These are phyloP conservation scores for Paracamarosporium sp. DNA, from an alignment of 2,329 filamentous ascomycete species.

Conservation along the genomic window DNA sequence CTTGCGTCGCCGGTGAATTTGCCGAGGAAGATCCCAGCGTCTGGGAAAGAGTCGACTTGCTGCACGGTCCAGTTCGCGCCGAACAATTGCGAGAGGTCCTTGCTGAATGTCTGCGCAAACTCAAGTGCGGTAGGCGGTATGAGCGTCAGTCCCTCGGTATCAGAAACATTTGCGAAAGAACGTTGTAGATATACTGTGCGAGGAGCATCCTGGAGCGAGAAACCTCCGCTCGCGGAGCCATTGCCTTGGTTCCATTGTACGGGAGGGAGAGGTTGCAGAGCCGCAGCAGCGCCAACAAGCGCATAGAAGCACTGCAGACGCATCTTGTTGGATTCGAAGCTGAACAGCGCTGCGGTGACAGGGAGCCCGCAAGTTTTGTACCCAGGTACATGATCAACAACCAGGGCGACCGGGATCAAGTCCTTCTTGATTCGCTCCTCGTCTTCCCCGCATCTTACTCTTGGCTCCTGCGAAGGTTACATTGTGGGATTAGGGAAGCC, in stretches of 20 bases:
- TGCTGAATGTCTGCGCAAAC: conserved; percentile 56
- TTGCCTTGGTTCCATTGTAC: conserved; percentile 31
- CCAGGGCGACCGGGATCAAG: neutral
- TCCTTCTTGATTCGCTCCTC: conserved; percentile 11
- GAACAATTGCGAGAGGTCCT: conserved; percentile 53
- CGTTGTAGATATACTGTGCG: conserved; percentile 52
- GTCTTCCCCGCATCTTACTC: conserved; percentile 31
- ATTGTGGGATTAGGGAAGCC: neutral
- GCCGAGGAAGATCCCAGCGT: conserved; percentile 54
- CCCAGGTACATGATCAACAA: conserved; percentile 15
- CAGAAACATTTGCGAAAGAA: conserved; percentile 48
- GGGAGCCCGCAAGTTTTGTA: conserved; percentile 17
- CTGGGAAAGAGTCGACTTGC: conserved; percentile 43
- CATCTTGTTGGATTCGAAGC: conserved; percentile 14
- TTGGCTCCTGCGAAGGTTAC: conserved; percentile 17
- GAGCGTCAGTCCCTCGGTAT: conserved; percentile 57
- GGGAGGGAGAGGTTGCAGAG: conserved; percentile 50
- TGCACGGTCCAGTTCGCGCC: conserved; percentile 52
- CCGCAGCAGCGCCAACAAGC: conserved; percentile 29
- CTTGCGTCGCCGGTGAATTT: conserved; percentile 31
- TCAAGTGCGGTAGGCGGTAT: conserved; percentile 60
- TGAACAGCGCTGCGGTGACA: neutral
- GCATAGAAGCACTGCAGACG: conserved; percentile 14
- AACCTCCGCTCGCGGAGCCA: conserved; percentile 18
- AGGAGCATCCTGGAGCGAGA: conserved; percentile 26